Conservation (phyloP, 78 protist species). For the Isochrysis galbana region DNA sequence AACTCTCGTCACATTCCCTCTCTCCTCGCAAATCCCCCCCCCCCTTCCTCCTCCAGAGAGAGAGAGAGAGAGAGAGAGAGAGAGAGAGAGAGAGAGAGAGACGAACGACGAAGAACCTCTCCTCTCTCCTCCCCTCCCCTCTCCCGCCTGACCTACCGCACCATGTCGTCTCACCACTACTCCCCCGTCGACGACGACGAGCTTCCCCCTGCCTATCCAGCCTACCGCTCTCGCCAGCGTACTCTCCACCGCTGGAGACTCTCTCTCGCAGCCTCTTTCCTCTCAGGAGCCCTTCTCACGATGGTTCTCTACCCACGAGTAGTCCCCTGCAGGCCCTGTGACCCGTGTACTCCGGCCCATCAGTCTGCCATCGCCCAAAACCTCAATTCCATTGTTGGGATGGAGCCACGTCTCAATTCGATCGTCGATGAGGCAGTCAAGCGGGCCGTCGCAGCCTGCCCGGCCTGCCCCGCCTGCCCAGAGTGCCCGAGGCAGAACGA, state of each 20-base stretch:
- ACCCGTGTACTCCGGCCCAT: no score
- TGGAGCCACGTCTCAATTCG: neutral
- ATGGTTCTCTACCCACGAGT: neutral
- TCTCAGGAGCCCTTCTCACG: neutral
- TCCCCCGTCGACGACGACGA: neutral
- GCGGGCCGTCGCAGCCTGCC: neutral
- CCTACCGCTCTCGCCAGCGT: neutral
- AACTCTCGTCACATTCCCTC: no score
- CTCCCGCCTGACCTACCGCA: neutral
- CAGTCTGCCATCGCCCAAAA: no score
- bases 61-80: no score
- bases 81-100: no score
- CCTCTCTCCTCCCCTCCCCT: no score
- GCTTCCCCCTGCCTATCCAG: neutral
- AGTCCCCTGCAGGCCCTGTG: neutral
- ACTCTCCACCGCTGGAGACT: neutral
- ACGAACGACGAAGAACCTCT: no score
- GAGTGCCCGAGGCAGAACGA: neutral
- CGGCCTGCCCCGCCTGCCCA: neutral
- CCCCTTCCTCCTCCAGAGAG: no score
- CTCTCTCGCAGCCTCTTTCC: neutral
- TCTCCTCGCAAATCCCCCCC: no score
- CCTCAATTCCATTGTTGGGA: neutral
- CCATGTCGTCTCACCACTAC: neutral
- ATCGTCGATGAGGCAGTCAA: neutral